Evolutionary conservation across 2,329 filamentous ascomycete species (phyloP).

Genomic region (Arthroderma uncinatum): DNA sequence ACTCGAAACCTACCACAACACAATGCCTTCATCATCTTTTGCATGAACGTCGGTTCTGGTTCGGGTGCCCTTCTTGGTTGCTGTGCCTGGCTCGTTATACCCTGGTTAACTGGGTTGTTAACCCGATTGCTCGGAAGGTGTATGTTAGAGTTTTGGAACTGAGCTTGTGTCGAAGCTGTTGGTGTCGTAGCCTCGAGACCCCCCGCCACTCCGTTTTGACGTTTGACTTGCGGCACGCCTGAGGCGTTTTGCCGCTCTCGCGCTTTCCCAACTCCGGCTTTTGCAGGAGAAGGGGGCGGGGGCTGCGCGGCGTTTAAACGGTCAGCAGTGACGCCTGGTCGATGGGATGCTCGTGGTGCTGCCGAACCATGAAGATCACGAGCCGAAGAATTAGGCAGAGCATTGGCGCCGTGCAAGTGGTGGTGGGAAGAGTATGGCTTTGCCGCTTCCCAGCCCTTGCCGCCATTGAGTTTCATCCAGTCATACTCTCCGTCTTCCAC

Average conservation of each 20-base stretch:
- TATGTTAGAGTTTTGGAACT: constrained; percentile 91
- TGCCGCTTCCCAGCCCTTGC: constrained; percentile 81
- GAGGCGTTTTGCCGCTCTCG: constrained; percentile 63
- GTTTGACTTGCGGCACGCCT: constrained; percentile 62
- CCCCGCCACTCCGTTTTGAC: constrained; percentile 48
- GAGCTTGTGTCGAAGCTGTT: constrained; percentile 83
- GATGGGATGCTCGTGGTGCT: constrained; percentile 51
- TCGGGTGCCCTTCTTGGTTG: constrained; percentile 45
- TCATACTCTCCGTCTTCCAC: constrained; percentile 98
- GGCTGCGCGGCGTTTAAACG: constrained; percentile 92
- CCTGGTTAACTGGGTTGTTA: constrained; percentile 46
- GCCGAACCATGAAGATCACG: constrained; percentile 65
- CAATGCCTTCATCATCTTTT: constrained; percentile 84
- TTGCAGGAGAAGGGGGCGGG: constrained; percentile 75
- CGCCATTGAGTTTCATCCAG: constrained; percentile 97
- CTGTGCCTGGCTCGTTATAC: constrained; percentile 47
- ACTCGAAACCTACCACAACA: constrained; percentile 60
- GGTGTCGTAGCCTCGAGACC: constrained; percentile 63
- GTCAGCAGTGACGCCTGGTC: constrained; percentile 60
- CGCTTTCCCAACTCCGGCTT: constrained; percentile 62
- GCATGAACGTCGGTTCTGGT: constrained; percentile 66
- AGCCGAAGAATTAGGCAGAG: constrained; percentile 67
- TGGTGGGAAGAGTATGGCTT: constrained; percentile 59
- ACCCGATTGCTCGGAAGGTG: constrained; percentile 57
- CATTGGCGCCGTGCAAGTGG: constrained; percentile 60